Conservation (phyloP, 2,329 filamentous ascomycete species). For the Pseudogymnoascus sp. region DNA sequence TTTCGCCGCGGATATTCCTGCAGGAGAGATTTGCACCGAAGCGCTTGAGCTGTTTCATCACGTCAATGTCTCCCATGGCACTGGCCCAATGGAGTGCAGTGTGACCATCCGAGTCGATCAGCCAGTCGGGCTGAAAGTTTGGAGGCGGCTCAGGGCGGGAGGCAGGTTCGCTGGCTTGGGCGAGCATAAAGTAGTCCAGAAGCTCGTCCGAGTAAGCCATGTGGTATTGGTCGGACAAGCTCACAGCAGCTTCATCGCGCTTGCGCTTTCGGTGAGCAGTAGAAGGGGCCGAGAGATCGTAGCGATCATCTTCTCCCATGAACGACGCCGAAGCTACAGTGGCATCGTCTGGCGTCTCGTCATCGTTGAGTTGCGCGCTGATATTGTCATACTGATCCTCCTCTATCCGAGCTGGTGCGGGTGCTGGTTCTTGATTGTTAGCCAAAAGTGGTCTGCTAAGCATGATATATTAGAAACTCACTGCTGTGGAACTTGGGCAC, state of each 20-base stretch:
- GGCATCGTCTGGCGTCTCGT: constrained; percentile 72
- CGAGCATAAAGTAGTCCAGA: constrained; percentile 90
- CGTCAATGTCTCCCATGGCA: constrained; percentile 91
- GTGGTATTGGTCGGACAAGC: constrained; percentile 73
- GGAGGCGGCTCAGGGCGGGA: constrained; percentile 71
- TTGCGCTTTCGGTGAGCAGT: constrained; percentile 70
- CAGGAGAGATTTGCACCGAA: constrained; percentile 71
- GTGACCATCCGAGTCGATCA: constrained; percentile 90
- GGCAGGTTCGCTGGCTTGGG: constrained; percentile 69
- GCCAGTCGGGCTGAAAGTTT: constrained; percentile 81
- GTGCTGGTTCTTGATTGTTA: constrained; percentile 32
- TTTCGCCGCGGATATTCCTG: constrained; percentile 70
- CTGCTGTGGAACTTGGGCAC: constrained; percentile 53
- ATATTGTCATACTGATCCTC: constrained; percentile 62
- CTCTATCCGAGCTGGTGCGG: constrained; percentile 36
- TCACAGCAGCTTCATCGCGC: constrained; percentile 58
- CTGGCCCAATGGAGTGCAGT: constrained; percentile 95
- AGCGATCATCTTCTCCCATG: constrained; percentile 74
- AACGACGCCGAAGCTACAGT: constrained; percentile 81
- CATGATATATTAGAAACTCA: constrained; percentile 26
- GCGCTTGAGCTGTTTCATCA: constrained; percentile 79
- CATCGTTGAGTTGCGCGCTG: constrained; percentile 60
- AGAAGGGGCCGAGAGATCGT: constrained; percentile 61
- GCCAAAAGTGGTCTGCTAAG: constrained; percentile 13
- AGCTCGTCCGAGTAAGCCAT: constrained; percentile 88